Evolutionary conservation across 2,329 filamentous ascomycete genomes (phyloP).

Genomic region (Paecilomyces sp.): DNA sequence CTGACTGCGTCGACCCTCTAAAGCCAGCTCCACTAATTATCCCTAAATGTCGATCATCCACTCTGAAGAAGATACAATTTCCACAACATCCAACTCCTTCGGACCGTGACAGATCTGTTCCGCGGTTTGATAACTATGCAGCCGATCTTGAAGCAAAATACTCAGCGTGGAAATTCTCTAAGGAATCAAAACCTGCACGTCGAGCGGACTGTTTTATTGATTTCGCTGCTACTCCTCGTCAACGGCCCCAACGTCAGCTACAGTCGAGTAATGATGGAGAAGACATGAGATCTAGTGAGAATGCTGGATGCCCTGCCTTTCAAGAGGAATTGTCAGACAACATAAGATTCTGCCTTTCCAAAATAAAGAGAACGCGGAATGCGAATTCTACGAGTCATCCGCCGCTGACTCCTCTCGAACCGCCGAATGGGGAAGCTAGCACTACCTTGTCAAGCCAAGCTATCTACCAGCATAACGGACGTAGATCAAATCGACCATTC

Average conservation of each 20-base stretch:
- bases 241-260: not conserved
- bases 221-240: not conserved
- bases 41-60: not conserved
- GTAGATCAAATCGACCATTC: not conserved
- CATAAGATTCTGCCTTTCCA: not conserved
- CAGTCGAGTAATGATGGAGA: not conserved
- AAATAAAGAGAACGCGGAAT: not conserved
- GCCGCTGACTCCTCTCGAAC: not conserved
- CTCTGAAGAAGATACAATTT: not conserved
- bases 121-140: not conserved
- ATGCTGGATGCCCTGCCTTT: not conserved
- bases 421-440: not conserved
- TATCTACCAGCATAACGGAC: not conserved
- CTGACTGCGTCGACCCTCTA: not conserved
- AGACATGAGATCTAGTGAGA: not conserved
- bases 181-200: not conserved
- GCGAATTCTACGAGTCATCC: not conserved
- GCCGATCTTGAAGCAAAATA: not conserved
- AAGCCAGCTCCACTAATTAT: not conserved
- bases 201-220: not conserved
- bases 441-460: not conserved
- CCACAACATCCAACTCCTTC: not conserved
- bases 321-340: not conserved
- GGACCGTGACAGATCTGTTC: not conserved
- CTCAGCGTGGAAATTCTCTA: not conserved